These are phyloP conservation scores for Sporisorium exsertum DNA, from an alignment of 1,284 basidiomycete species.

Conservation along the genomic window DNA sequence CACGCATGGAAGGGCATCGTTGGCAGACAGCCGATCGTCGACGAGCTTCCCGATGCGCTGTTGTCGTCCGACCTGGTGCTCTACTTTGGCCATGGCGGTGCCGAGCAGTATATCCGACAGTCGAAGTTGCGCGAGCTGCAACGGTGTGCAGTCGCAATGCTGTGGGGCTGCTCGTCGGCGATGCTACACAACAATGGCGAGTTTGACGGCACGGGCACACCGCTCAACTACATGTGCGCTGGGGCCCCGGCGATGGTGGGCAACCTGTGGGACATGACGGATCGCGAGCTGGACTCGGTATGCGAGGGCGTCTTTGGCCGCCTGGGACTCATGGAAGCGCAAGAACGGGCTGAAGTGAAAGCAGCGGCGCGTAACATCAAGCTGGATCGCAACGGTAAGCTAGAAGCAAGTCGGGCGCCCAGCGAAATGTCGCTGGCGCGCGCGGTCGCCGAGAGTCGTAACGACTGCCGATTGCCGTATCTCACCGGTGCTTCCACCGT, in stretches of 20 bases:
- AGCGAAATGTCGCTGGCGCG: slow-evolving; percentile 75
- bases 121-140: slow-evolving; percentile 83
- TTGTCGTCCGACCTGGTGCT: slow-evolving; percentile 58
- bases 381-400: slow-evolving; percentile 18
- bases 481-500: slow-evolving; percentile 95
- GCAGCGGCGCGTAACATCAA: slow-evolving; percentile 30
- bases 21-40: slow-evolving; percentile 74
- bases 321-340: slow-evolving; percentile 74
- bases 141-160: slow-evolving; percentile 90
- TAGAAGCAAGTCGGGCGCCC: slow-evolving; percentile 32
- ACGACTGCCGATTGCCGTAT: slow-evolving; percentile 87
- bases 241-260: slow-evolving; percentile 93
- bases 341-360: slow-evolving; percentile 49
- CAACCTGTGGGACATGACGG: slow-evolving; percentile 98
- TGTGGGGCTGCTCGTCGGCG: slow-evolving; percentile 99
- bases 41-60: slow-evolving; percentile 59
- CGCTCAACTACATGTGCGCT: slow-evolving; percentile 93
- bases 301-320: slow-evolving; percentile 85
- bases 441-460: slow-evolving; percentile 84
- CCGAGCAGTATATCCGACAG: slow-evolving; percentile 86
- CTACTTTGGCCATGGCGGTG: slow-evolving; percentile 97
- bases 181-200: slow-evolving; percentile 88
- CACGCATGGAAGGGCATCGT: slow-evolving; percentile 82
- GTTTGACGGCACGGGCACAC: slow-evolving; percentile 89
- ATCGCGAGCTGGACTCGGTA: slow-evolving; percentile 94